Evolutionary conservation across 1,284 basidiomycete species (phyloP), one percentile per base, ranked within the genome.

Genomic region (Cutaneotrichosporon sp.): DNA sequence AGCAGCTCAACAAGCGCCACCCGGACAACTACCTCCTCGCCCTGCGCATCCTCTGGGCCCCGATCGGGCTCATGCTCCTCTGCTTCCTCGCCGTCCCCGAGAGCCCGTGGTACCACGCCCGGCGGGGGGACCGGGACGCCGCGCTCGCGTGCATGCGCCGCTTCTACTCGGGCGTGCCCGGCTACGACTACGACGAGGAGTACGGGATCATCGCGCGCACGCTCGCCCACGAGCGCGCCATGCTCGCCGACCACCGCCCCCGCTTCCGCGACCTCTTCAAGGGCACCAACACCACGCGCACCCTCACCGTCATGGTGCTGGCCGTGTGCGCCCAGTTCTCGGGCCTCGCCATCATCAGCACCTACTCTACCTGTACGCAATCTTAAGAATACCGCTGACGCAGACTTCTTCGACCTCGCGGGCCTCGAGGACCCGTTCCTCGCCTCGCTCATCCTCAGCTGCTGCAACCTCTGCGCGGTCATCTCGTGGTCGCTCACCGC

Each of bases 111-210:
- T 65, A 47, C 63, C 46, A 65, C 51, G 69, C 69, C 24, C 50
- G 64, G 33, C 42, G 38, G 29, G 66, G 63, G 14, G 56, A 67
- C 56, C 58, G 66, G 27, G 67, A 64, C 33, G 52, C 22, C 13
- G 65, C 66, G 10, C 52, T 64, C 34, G 68, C 66, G 59, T n/a
- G 54, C 3, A 53, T 70, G 29, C 49, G 49, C 11, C 52, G 50
- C 22, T 62, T 73, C 7, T 70, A 71, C 55, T 68, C 68, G 13
- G 62, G 62, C 42, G 60, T 72, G 34, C 47, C 60, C 18, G 67
- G 66, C 1, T 73, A 72, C 67, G 63, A 73, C 57, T 65, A 65
- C 33, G 70, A 73, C 24, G 65, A 69, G 29, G 68, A 73, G 59
- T 72, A 70, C 58, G 56, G 42, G 1, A 71, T 63, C 56, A 67